Evolutionary conservation across 2,329 filamentous ascomycete species (phyloP), one percentile per base, ranked within the genome.

Genomic region (Aureobasidium melanogenum): DNA sequence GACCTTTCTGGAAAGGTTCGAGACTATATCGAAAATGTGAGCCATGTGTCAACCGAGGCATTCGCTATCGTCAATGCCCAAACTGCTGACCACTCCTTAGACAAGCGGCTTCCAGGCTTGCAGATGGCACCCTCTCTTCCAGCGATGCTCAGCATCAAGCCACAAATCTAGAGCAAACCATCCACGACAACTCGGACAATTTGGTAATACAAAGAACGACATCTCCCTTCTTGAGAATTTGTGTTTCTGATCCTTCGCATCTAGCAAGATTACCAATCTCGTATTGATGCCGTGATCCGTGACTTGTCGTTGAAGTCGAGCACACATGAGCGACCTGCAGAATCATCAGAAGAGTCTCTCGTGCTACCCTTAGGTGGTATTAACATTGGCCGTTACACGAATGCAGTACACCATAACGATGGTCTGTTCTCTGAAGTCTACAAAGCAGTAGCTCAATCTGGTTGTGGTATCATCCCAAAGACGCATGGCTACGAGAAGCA

Each of bases 371-470:
- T 68, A 5, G 67, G 63, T 62, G 73, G 66, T 68, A 76, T 67
- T 64, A 73, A 68, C 60, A 78, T 87, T 63, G 85, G 85, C 3
- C 74, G 73, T 28, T 87, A 85, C 69, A 74, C 74, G 46, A 79
- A 81, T 64, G 84, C 82, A 50, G 72, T 79, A 22, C 82, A 84
- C 71, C 77, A 82, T 68, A 77, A 75, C 62, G 80, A 84, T 64
- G 94, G 94, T 22, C 78, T 93, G 14, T 94, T 91, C 64, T 94
- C 93, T 19, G 84, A 87, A 60, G 85, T 99, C 55, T 97, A 92
- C 76, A 87, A 87, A 67, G 85, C 85, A 43, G 75, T 78, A 19
- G 72, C 75, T 22, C 72, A 72, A 19, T 30, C 63, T 66, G 71
- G 65, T 51, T 64, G 67, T 10, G 47, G 32, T 19, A 22, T 48